phyloP scores from a whole-genome alignment of 768 basidiomycete species.

The Rhizopogon salebrosus region DNA sequence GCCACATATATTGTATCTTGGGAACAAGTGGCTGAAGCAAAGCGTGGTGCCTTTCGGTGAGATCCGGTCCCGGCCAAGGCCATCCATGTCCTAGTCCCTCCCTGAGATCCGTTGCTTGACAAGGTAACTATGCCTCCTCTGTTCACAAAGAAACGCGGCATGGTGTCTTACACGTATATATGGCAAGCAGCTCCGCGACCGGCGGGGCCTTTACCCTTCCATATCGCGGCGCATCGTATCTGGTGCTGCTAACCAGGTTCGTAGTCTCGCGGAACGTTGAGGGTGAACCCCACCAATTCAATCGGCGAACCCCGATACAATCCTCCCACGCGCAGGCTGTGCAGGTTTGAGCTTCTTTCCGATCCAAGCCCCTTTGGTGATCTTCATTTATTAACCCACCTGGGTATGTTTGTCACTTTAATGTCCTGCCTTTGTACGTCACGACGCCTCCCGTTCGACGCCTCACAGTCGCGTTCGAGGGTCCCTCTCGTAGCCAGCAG shows the following conservation, averaged over 20 bases:
- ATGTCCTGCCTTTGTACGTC: constrained; percentile 2
- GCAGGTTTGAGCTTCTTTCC: constrained; percentile 16
- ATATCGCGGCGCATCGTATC: constrained; percentile 8
- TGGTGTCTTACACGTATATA: not conserved
- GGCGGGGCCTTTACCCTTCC: constrained; percentile 8
- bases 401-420: constrained; percentile 35
- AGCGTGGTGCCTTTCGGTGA: not conserved
- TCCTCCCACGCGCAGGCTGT: constrained; percentile 26
- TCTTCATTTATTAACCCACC: constrained; percentile 23
- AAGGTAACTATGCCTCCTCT: not conserved
- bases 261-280: constrained; percentile 8
- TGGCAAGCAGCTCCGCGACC: constrained; percentile 9
- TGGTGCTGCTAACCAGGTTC: constrained; percentile 5
- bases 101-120: constrained; percentile 13
- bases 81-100: constrained; percentile 5
- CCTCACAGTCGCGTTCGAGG: constrained; percentile 3
- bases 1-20: not conserved
- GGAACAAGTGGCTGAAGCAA: not conserved
- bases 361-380: constrained; percentile 3
- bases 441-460: not conserved
- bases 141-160: not conserved
- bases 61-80: not conserved
- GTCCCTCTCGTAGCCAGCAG: not conserved
- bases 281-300: constrained; percentile 20
- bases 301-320: constrained; percentile 18